Base-by-base conservation (phyloP, 1,284 basidiomycete genomes). In the Cryptococcus hybrid region DNA sequence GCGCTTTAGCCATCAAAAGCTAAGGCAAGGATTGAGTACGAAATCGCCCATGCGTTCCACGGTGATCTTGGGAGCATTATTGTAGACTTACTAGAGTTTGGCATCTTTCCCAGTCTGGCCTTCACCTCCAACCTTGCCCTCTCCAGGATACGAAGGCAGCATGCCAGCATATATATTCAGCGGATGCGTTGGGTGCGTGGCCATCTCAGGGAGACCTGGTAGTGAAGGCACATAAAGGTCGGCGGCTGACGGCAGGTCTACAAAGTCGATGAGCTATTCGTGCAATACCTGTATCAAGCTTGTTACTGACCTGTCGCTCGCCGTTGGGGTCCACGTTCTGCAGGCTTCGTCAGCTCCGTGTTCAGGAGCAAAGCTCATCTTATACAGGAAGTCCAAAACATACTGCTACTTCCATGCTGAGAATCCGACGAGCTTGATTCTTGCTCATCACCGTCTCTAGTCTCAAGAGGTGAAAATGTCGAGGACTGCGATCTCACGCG, bases 1-100 rank as follows among this genome's bases (percentile, higher is more conserved):
- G 83, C 36, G 93, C 92, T 76, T 93, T 90, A 39, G 92, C 82
- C 78, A 98, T 84, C 59, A 96, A 85, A 99, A 99, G 80, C 88
- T 78, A 48, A 11, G n/a, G 2, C 6, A 7, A 13, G 11, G 18
- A 48, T 15, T 34, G 7, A 18, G 18, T 18, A n/a, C 34, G 7
- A 12, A 7, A 11, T 42, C 40, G 18, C 40, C n/a, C 9, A 9
- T n/a, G 40, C 40, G n/a, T 42, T 9, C 40, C 40, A 42, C 40
- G 40, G 9, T 42, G 18, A 18, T 18, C 18, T 18, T 18, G 18
- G 18, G 18, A 18, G 18, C 18, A 18, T 18, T 18, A 18, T 18
- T 18, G 18, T 18, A 18, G 18, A 67, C 78, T 57, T 48, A 77
- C 78, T 77, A 79, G 56, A 79, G 72, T 42, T 72, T 66, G 7